phyloP scores from a whole-genome alignment of 75 land plant species.

The Adiantum capillusveneris region DNA sequence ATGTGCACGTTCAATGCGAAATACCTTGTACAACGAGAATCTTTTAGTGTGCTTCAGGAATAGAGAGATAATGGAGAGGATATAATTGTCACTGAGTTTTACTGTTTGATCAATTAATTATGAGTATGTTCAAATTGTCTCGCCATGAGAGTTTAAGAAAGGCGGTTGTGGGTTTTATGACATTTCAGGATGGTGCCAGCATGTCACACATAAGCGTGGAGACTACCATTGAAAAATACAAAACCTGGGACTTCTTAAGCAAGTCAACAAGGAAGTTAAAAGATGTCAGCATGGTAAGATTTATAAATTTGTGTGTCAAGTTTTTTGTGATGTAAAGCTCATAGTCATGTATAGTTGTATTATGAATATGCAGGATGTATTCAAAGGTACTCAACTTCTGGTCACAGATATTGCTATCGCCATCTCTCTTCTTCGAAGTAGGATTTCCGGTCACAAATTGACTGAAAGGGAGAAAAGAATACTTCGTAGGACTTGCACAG shows the following conservation, averaged over 20 bases:
- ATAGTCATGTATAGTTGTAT: not conserved
- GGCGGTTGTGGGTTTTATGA: too few species aligned
- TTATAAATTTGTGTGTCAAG: conserved; percentile 14
- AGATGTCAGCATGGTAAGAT: conserved; percentile 31
- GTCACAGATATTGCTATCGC: conserved; percentile 34
- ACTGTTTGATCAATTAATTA: too few species aligned
- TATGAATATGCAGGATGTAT: conserved; percentile 32
- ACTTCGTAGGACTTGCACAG: conserved; percentile 36
- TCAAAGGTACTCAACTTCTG: conserved; percentile 50
- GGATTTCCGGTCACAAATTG: conserved; percentile 29
- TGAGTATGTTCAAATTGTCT: too few species aligned
- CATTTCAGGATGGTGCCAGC: too few species aligned
- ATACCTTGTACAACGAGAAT: too few species aligned
- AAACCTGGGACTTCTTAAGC: conserved; percentile 7
- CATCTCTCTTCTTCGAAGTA: conserved; percentile 21
- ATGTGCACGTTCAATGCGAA: too few species aligned
- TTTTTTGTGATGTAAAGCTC: conserved; percentile 13
- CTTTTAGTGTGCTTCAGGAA: too few species aligned
- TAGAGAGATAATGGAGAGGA: too few species aligned
- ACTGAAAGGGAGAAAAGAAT: conserved; percentile 36
- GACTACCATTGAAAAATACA: not conserved
- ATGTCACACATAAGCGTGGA: too few species aligned
- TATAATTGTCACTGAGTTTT: too few species aligned
- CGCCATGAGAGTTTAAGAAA: too few species aligned
- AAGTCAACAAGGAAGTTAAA: conserved; percentile 14